Evolutionary conservation across 305 asterid genomes (phyloP).

Genomic region (Fraxinus angustifolia): DNA sequence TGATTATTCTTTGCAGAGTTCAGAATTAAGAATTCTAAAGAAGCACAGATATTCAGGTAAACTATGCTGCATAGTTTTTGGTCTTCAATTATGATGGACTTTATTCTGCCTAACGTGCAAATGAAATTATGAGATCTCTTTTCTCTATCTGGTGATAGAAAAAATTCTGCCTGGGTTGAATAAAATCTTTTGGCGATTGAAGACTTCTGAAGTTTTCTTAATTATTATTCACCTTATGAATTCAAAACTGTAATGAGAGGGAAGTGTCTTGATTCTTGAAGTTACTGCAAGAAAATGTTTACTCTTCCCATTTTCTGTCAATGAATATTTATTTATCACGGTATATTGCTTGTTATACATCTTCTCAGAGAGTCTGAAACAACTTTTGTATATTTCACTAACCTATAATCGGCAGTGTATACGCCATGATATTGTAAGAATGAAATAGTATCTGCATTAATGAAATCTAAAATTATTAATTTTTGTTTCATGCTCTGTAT

Average conservation of each 20-base stretch:
- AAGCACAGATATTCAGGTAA: conserved; percentile 27
- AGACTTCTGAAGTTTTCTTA: neutral
- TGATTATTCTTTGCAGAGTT: conserved; percentile 15
- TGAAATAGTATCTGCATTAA: neutral
- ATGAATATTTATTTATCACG: neutral
- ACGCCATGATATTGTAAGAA: no score
- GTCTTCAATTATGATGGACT: neutral
- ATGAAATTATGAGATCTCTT: neutral
- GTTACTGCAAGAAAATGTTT: neutral
- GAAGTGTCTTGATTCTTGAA: neutral
- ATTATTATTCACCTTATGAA: neutral
- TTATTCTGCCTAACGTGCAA: neutral
- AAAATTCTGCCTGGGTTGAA: neutral
- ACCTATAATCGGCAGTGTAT: no score
- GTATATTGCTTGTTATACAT: neutral
- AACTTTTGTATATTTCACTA: no score
- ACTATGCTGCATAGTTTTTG: neutral
- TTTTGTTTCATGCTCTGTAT: neutral
- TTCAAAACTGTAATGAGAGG: neutral
- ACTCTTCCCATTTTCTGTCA: neutral
- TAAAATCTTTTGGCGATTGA: neutral
- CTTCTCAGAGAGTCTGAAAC: neutral
- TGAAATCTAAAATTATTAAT: neutral
- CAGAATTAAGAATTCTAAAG: conserved; percentile 14
- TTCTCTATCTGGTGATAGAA: neutral